Evolutionary conservation across 306 rosid genomes (phyloP).

Genomic region (Astragalus membranaceus): DNA sequence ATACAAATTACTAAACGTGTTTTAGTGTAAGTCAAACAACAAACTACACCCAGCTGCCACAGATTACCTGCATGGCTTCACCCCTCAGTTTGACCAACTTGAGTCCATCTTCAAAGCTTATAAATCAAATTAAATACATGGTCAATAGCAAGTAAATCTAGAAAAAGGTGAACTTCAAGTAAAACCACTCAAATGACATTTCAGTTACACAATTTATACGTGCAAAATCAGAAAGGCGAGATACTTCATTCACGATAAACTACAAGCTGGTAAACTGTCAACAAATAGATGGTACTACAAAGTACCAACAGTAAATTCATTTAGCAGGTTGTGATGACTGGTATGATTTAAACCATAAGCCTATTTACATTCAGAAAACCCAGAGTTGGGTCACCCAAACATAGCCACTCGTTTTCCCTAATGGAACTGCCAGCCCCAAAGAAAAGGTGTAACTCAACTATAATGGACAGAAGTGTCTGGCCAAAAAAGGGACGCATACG

Average conservation of each 20-base stretch:
- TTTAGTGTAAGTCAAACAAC: neutral
- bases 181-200: constrained; percentile 1
- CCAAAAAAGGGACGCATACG: neutral
- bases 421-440: neutral
- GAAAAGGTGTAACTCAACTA: neutral
- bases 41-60: constrained; percentile 10
- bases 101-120: constrained; percentile 97
- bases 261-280: neutral
- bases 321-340: neutral
- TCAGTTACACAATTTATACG: neutral
- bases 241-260: neutral
- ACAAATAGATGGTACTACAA: neutral
- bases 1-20: neutral
- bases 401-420: neutral
- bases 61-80: constrained; percentile 95
- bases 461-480: neutral
- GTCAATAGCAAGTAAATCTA: constrained; percentile 1
- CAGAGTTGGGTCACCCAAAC: neutral
- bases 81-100: constrained; percentile 94
- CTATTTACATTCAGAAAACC: neutral
- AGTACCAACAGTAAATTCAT: neutral
- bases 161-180: constrained; percentile 12
- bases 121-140: constrained; percentile 25
- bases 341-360: constrained; percentile 5
- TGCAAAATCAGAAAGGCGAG: neutral